Conservation (phyloP, 75 land plant genomes). For the Azolla pinnata region DNA sequence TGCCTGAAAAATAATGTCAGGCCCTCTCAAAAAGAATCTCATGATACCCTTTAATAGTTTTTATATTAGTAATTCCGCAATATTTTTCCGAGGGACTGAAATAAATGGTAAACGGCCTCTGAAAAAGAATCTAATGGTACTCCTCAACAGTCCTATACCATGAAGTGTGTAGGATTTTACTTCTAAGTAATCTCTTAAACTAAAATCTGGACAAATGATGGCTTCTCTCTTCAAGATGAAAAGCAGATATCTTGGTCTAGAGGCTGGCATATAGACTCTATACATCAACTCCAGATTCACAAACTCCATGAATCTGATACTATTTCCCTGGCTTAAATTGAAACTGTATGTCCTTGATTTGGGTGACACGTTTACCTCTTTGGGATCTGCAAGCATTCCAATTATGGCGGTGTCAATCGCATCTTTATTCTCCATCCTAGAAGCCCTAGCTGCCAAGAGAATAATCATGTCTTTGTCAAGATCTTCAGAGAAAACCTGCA, state of each 20-base stretch:
- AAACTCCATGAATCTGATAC: too few species aligned
- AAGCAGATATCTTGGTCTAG: too few species aligned
- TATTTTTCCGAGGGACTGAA: constrained; percentile 40
- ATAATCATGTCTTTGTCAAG: constrained; percentile 40
- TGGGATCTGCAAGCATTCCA: constrained; percentile 53
- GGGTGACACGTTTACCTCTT: constrained; percentile 61
- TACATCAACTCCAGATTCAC: too few species aligned
- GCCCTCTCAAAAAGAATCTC: background rate
- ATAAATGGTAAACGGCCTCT: background rate
- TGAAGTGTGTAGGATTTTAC: too few species aligned
- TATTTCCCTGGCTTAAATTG: too few species aligned
- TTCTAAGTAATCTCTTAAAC: too few species aligned
- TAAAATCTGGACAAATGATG: too few species aligned
- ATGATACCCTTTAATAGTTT: too few species aligned
- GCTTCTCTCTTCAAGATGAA: too few species aligned
- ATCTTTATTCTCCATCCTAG: constrained; percentile 59
- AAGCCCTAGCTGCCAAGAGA: constrained; percentile 51
- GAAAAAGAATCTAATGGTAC: background rate
- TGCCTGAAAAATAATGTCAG: constrained; percentile 23
- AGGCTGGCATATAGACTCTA: too few species aligned
- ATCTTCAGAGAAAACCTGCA: constrained; percentile 23
- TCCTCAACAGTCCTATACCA: too few species aligned
- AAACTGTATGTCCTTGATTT: too few species aligned
- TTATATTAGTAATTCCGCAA: constrained; percentile 35
- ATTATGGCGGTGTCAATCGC: constrained; percentile 66